These are phyloP conservation scores for Trichoderma arundinaceum DNA, from an alignment of 2,329 filamentous ascomycete species.

Conservation along the genomic window DNA sequence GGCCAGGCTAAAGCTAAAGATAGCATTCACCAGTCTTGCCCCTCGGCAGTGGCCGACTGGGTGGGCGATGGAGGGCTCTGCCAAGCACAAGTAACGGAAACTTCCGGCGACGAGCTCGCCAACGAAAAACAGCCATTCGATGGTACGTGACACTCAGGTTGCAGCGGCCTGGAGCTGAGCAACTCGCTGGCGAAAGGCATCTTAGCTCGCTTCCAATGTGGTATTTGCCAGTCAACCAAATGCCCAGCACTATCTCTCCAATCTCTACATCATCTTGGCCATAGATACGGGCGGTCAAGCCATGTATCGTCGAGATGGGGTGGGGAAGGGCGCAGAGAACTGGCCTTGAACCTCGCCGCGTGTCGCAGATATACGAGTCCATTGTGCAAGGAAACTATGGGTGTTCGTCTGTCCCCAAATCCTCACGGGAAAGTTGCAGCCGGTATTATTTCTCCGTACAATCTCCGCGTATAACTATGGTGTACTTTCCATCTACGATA, in stretches of 20 bases:
- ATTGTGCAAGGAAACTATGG: background rate
- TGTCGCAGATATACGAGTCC: constrained; percentile 5
- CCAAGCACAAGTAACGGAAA: constrained; percentile 19
- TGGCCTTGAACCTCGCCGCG: background rate
- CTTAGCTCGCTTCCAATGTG: background rate
- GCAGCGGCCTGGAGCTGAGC: constrained; percentile 16
- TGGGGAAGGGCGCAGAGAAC: background rate
- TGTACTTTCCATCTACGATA: no score
- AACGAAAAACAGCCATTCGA: background rate
- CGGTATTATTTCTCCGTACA: background rate
- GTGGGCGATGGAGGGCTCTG: background rate
- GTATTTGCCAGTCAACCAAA: background rate
- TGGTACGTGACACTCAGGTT: constrained; percentile 21
- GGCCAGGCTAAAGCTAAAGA: background rate
- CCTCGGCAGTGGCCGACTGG: constrained; percentile 18
- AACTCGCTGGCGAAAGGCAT: background rate
- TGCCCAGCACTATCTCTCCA: background rate
- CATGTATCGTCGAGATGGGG: constrained; percentile 4
- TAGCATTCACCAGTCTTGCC: background rate
- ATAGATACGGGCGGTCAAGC: background rate
- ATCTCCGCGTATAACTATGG: background rate
- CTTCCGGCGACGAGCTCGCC: constrained; percentile 17
- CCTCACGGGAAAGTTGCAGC: background rate
- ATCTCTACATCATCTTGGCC: background rate
- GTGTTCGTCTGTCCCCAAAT: background rate